These are phyloP conservation scores for Sambucus nigra DNA, from an alignment of 129 eudicot species.

Conservation along the genomic window DNA sequence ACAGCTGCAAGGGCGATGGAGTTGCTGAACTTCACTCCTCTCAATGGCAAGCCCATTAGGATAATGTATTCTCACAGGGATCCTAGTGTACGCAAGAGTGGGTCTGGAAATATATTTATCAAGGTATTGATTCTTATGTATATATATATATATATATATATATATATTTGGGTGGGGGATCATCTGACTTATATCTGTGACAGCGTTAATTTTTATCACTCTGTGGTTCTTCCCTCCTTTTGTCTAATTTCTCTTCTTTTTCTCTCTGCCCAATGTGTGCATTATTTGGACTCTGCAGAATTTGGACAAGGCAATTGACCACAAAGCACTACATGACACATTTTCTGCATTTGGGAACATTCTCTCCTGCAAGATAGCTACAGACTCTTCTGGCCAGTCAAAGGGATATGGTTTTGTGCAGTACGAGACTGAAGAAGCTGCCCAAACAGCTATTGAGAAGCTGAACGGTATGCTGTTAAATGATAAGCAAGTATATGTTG, in stretches of 20 bases:
- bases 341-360: slow-evolving; percentile 74
- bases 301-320: slow-evolving; percentile 84
- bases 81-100: slow-evolving; percentile 72
- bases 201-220: too few species aligned
- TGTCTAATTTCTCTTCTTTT: not conserved
- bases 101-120: slow-evolving; percentile 76
- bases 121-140: too few species aligned
- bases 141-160: too few species aligned
- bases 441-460: slow-evolving; percentile 77
- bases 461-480: slow-evolving; percentile 81
- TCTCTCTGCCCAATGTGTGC: not conserved
- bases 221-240: not conserved
- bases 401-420: slow-evolving; percentile 95
- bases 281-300: slow-evolving; percentile 32
- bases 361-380: slow-evolving; percentile 85
- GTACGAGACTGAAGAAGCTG: slow-evolving; percentile 66
- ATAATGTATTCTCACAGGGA: slow-evolving; percentile 85
- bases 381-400: slow-evolving; percentile 71
- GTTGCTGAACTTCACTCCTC: slow-evolving; percentile 69
- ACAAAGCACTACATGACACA: slow-evolving; percentile 77
- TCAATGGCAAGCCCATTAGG: slow-evolving; percentile 73
- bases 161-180: too few species aligned
- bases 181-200: too few species aligned
- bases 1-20: slow-evolving; percentile 81
- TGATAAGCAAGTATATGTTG: slow-evolving; percentile 85